Evolutionary conservation across 495 filamentous ascomycete genomes (phyloP).

Genomic region (Tricharina praecox): DNA sequence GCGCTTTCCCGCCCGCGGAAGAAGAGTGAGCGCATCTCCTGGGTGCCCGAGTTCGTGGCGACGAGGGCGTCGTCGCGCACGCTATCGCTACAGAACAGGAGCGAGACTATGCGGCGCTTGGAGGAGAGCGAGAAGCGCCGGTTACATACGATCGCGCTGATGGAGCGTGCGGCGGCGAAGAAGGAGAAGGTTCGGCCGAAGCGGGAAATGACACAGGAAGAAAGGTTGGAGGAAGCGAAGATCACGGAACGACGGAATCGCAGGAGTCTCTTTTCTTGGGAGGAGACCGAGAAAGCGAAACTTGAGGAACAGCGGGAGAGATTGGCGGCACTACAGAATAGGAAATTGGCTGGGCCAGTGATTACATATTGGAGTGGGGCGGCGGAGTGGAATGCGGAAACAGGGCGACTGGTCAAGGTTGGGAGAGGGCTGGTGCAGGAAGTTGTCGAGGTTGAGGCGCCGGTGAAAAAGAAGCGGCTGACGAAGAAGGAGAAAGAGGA

Average conservation of each 20-base stretch:
- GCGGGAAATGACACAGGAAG: constrained; percentile 64
- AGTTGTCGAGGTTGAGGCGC: constrained; percentile 11
- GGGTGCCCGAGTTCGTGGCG: constrained; percentile 71
- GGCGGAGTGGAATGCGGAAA: constrained; percentile 43
- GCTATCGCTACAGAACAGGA: constrained; percentile 70
- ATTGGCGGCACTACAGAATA: constrained; percentile 68
- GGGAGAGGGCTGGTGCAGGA: constrained; percentile 36
- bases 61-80: constrained; percentile 65
- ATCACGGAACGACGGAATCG: constrained; percentile 66
- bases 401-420: constrained; percentile 47
- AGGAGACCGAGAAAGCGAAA: constrained; percentile 71
- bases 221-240: constrained; percentile 69
- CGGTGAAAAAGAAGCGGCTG: constrained; percentile 13
- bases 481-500: constrained; percentile 4
- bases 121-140: constrained; percentile 68
- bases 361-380: constrained; percentile 86
- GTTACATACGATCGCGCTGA: constrained; percentile 57
- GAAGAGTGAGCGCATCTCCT: constrained; percentile 80
- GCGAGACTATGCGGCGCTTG: constrained; percentile 64
- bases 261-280: constrained; percentile 87
- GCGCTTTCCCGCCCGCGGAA: constrained; percentile 54
- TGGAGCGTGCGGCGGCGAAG: constrained; percentile 72
- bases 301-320: constrained; percentile 66
- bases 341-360: constrained; percentile 73
- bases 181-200: constrained; percentile 51